Conservation (phyloP, 2,329 filamentous ascomycete genomes). For the Coniochaeta ligniaria region DNA sequence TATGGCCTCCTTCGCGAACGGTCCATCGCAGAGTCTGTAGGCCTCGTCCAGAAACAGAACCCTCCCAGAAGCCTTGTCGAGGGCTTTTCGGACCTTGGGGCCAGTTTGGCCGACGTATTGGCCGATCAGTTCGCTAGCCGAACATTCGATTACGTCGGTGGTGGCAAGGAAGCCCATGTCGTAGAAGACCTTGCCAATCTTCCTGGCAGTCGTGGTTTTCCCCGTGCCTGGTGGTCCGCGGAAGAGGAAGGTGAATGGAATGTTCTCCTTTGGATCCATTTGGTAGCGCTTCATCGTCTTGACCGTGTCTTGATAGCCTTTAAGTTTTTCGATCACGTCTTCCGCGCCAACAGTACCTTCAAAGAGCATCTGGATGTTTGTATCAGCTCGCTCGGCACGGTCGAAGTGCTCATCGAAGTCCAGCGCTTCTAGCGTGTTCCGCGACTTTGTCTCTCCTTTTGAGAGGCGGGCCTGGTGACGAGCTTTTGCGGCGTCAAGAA, state of each 20-base stretch:
- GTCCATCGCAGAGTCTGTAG: slow-evolving; percentile 53
- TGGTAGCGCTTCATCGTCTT: slow-evolving; percentile 40
- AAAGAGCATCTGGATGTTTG: slow-evolving; percentile 48
- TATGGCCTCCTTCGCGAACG: slow-evolving; percentile 49
- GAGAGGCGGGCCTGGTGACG: slow-evolving; percentile 22
- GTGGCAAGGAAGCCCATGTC: slow-evolving; percentile 62
- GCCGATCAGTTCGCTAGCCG: slow-evolving; percentile 61
- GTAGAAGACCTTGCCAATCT: slow-evolving; percentile 70
- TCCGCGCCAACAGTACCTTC: slow-evolving; percentile 52
- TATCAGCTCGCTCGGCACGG: slow-evolving; percentile 36
- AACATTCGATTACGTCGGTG: slow-evolving; percentile 56
- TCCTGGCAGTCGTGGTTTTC: slow-evolving; percentile 65
- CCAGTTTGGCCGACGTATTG: slow-evolving; percentile 64
- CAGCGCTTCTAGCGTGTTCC: slow-evolving; percentile 19
- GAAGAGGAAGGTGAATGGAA: slow-evolving; percentile 66
- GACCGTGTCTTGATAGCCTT: slow-evolving; percentile 46
- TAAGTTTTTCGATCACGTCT: slow-evolving; percentile 41
- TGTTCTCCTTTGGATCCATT: slow-evolving; percentile 47
- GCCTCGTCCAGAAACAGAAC: slow-evolving; percentile 69
- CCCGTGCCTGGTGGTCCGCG: slow-evolving; percentile 63
- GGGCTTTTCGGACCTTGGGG: slow-evolving; percentile 52
- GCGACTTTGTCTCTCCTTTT: slow-evolving; percentile 11
- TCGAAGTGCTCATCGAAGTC: slow-evolving; percentile 57
- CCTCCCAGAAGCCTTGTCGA: slow-evolving; percentile 57
- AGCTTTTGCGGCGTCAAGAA: slow-evolving; percentile 50